Conservation (phyloP, 2,329 filamentous ascomycete genomes). For the Catunica adiposa region DNA sequence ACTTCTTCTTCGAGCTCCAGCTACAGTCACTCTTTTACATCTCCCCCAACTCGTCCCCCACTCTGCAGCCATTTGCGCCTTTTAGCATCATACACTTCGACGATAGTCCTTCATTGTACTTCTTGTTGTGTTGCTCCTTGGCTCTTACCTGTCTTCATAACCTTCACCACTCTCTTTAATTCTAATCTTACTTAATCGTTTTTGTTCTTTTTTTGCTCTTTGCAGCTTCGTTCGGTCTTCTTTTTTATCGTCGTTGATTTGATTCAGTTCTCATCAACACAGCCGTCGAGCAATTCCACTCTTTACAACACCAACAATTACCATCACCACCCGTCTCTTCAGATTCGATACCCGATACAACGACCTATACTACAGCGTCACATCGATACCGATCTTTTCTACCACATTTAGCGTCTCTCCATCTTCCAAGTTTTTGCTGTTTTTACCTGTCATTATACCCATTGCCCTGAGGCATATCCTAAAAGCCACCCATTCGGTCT, state of each 20-base stretch:
- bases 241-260: constrained; percentile 5
- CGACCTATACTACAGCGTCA: neutral
- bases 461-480: constrained; percentile 8
- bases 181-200: constrained; percentile 13
- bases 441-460: constrained; percentile 9
- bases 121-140: constrained; percentile 7
- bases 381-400: neutral
- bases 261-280: constrained; percentile 10
- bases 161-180: constrained; percentile 14
- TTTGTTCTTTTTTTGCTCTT: constrained; percentile 5
- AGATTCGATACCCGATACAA: neutral
- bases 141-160: constrained; percentile 2
- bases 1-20: constrained; percentile 15
- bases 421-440: constrained; percentile 2
- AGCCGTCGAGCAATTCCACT: constrained; percentile 18
- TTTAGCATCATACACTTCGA: constrained; percentile 2
- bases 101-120: constrained; percentile 1
- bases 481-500: neutral
- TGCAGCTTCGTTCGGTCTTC: constrained; percentile 3
- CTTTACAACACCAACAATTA: neutral
- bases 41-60: neutral
- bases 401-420: neutral
- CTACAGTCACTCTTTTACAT: constrained; percentile 14
- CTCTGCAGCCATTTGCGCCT: constrained; percentile 29
- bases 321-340: constrained; percentile 1